Conservation (phyloP, 768 basidiomycete genomes). For the Paxillus ammoniavirescens region DNA sequence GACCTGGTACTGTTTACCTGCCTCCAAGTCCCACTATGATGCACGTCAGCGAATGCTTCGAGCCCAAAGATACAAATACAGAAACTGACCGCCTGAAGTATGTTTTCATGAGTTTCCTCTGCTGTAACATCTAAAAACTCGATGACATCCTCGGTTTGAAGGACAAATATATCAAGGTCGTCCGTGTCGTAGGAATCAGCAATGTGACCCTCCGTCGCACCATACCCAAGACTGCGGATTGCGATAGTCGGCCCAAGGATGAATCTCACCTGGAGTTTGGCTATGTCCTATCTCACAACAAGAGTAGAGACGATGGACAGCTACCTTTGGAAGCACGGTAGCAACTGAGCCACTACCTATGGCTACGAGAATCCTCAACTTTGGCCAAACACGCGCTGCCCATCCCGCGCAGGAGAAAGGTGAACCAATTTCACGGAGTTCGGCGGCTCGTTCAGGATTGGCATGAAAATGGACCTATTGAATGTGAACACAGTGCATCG, state of each 20-base stretch:
- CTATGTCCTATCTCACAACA: not conserved
- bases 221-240: constrained; percentile 1
- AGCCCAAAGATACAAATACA: too few relatives aligned
- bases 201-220: not conserved
- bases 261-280: constrained; percentile 7
- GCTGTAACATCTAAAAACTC: constrained; percentile 18
- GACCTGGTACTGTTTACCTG: constrained; percentile 4
- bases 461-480: constrained; percentile 3
- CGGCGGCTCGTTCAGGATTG: constrained; percentile 8
- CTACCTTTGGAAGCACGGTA: constrained; percentile 12
- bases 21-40: too few relatives aligned
- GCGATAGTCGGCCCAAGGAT: constrained; percentile 2
- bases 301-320: not conserved
- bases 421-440: constrained; percentile 13
- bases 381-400: constrained; percentile 15
- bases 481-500: not conserved
- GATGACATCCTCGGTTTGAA: not conserved
- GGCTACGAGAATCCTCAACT: constrained; percentile 1
- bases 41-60: too few relatives aligned
- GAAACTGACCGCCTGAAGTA: too few relatives aligned
- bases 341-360: constrained; percentile 14
- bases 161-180: constrained; percentile 4
- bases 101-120: constrained; percentile 11
- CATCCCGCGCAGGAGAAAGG: constrained; percentile 13
- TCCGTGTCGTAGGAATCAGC: not conserved